Base-by-base conservation (phyloP, 1,284 basidiomycete genomes). In the Jaminaea rosea region DNA sequence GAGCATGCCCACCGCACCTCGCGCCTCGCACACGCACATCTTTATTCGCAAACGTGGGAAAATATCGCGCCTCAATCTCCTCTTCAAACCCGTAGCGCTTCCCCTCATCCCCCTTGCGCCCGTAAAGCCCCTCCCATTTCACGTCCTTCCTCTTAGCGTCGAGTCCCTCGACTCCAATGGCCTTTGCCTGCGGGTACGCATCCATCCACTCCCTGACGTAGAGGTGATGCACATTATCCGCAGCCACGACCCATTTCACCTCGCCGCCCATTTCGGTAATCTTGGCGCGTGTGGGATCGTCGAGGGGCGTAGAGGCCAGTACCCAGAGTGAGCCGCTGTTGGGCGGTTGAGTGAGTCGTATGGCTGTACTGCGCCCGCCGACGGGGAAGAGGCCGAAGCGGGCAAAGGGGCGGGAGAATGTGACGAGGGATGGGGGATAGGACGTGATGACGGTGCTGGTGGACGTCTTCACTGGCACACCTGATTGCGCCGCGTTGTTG, bases 261-360 rank as follows among this genome's bases (percentile, higher is more conserved):
- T 83, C 80, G 0, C 89, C 88, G 2, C 39, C 39, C 4, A 94
- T 77, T 46, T 83, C 79, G 47, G 84, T 79, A 26, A 93, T 73
- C 55, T 82, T 86, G 1, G 77, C 65, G 70, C 84, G 85, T 1
- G 87, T 92, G 15, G 56, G 58, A 4, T 79, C 76, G 44, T 84
- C 82, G 49, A 89, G 76, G 0, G 87, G 86, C 2, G 88, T 88
- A 1, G 87, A 91, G 1, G 88, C 89, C 27, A 93, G 79, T 1
- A 94, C 78, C 83, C 88, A 92, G 23, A 94, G 82, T 5, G 37
- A 41, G 3, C 57, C 59, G 17, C 60, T 52, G 46, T 46, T 49
- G 44, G 81, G 83, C 17, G 84, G 83, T 50, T 81, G 79, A 44
- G 76, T 76, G 51, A 94, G 77, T 75, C 80, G 83, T 69, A 94